Base-by-base conservation (phyloP, 148 eudicot genomes). In the Chenopodium berlandieri region DNA sequence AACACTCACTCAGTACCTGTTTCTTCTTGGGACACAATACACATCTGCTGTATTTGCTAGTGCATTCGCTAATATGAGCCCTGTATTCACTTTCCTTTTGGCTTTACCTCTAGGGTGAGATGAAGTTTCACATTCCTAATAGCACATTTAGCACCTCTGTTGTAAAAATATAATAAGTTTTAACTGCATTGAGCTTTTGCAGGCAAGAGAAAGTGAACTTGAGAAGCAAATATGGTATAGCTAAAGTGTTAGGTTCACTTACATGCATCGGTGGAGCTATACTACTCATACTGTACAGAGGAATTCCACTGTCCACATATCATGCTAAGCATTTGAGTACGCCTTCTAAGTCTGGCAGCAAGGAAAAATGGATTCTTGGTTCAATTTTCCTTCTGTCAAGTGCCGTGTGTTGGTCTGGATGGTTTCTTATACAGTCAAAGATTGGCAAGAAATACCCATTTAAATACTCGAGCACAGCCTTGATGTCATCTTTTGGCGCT, bases 361-460 rank as follows among this genome's bases (percentile, higher is more conserved):
- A 75, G 11, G 70, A 80, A 76, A 77, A 77, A 31, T 86, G 89
- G 90, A 83, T 78, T 0, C 25, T 87, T 32, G 98, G 98, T 23
- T 85, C 94, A 0, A 23, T 86, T 32, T 82, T 87, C 79, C 86
- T 91, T 46, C 48, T 83, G 31, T 73, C 80, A 71, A 90, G 92
- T 86, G 85, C 86, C 68, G 10, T 92, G 4, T 60, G 73, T 64
- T 94, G 97, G 98, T 85, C 93, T 58, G 90, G 90, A 23, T 94
- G 98, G 97, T 94, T 91, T 79, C 90, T 90, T 37, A 56, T 90
- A 56, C 98, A 94, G 83, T 88, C 90, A 4, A 84, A 85, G 77
- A 88, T 94, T 62, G 88, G 93, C 32, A 89, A 91, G 85, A 83
- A 31, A 10, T 94, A 82, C 80, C 92, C 94, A 1, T 86, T 52